phyloP scores from a whole-genome alignment of 139 green algal species.

The Chlamydomonas applanata region DNA sequence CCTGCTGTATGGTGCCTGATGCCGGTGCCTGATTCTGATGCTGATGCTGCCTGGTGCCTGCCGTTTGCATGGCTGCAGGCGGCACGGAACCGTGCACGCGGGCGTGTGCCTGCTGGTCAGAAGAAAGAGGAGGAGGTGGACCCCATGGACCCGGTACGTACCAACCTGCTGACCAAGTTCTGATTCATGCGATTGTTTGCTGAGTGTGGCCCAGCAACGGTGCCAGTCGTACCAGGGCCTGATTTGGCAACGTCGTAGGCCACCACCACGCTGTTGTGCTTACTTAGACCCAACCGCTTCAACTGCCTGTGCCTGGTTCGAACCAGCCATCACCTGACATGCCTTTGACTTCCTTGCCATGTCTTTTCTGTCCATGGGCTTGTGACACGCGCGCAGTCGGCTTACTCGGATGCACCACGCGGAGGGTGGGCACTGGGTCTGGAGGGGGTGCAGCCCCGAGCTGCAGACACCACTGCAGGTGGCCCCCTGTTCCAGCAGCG shows the following conservation, averaged over 20 bases:
- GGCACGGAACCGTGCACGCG: neutral
- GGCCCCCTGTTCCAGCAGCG: slow-evolving; percentile 78
- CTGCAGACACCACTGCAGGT: slow-evolving; percentile 73
- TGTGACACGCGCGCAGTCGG: slow-evolving; percentile 29
- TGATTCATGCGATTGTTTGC: too few species aligned
- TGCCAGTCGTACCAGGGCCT: too few species aligned
- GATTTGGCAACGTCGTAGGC: too few species aligned
- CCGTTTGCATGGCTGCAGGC: neutral
- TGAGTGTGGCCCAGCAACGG: too few species aligned
- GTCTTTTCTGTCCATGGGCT: neutral
- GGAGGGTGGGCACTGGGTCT: slow-evolving; percentile 51
- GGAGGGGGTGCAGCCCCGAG: slow-evolving; percentile 61
- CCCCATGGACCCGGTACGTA: slow-evolving; percentile 77
- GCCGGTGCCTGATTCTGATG: too few species aligned
- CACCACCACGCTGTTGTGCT: too few species aligned
- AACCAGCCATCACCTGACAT: too few species aligned
- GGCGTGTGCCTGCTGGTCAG: neutral
- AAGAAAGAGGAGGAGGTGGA: slow-evolving; percentile 51
- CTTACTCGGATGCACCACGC: slow-evolving; percentile 71
- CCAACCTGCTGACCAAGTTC: too few species aligned
- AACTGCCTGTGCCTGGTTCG: too few species aligned
- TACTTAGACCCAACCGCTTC: too few species aligned
- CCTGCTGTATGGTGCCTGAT: too few species aligned
- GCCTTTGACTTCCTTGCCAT: neutral
- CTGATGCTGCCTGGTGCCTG: too few species aligned